Conservation (phyloP, 2,329 filamentous ascomycete species). For the Ceratocystis lukuohia region DNA sequence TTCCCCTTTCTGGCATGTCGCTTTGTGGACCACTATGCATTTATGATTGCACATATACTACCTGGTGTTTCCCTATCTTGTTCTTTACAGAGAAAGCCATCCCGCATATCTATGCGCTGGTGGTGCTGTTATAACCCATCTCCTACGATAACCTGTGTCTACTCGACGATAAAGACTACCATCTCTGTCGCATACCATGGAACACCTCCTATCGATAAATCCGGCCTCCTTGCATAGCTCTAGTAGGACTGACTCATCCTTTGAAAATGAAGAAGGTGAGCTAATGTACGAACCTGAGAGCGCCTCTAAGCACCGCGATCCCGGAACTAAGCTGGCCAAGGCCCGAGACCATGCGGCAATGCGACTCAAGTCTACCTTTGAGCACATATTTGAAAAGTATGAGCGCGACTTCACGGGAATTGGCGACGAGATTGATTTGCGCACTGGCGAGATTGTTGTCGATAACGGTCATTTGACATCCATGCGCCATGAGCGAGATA, state of each 20-base stretch:
- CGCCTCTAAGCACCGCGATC: constrained; percentile 36
- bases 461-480: constrained; percentile 70
- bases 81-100: neutral
- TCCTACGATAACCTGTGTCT: neutral
- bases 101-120: neutral
- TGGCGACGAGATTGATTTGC: constrained; percentile 80
- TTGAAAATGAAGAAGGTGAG: constrained; percentile 35
- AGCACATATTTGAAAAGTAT: constrained; percentile 83
- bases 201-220: neutral
- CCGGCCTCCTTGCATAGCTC: neutral
- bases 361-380: constrained; percentile 70
- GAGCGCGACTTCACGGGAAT: constrained; percentile 66
- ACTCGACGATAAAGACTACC: neutral
- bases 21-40: neutral
- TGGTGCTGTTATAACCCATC: neutral
- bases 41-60: neutral
- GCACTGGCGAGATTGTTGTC: constrained; percentile 69
- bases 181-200: neutral
- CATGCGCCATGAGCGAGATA: constrained; percentile 44
- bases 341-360: constrained; percentile 53
- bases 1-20: neutral
- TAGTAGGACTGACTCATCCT: constrained; percentile 16
- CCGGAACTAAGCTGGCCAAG: constrained; percentile 44
- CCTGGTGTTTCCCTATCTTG: neutral
- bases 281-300: constrained; percentile 36